phyloP scores from a whole-genome alignment of 495 filamentous ascomycete species.

The Xylaria telfairii region DNA sequence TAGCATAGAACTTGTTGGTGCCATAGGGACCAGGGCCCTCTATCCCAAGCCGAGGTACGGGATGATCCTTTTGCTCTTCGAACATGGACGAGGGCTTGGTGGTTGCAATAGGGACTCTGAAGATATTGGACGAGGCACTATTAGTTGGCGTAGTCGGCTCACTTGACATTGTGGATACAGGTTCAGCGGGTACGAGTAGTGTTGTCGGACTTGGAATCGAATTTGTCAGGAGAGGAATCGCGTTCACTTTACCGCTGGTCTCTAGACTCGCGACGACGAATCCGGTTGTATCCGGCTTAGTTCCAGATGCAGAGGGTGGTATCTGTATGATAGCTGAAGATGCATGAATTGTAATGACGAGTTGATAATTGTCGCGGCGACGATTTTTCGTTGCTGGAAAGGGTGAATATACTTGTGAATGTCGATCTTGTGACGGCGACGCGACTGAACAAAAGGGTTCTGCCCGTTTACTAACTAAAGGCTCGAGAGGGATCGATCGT shows the following conservation, averaged over 20 bases:
- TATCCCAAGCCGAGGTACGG: slow-evolving; percentile 48
- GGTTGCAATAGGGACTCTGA: slow-evolving; percentile 64
- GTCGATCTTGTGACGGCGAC: not conserved
- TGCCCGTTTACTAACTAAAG: not conserved
- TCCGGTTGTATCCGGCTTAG: slow-evolving; percentile 44
- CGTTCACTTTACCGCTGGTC: slow-evolving; percentile 11
- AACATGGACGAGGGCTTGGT: slow-evolving; percentile 63
- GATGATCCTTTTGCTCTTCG: slow-evolving; percentile 51
- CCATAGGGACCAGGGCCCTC: slow-evolving; percentile 60
- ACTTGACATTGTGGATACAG: slow-evolving; percentile 7
- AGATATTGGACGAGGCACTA: slow-evolving; percentile 47
- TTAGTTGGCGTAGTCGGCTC: slow-evolving; percentile 29
- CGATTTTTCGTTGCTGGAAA: slow-evolving; percentile 9
- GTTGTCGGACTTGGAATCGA: slow-evolving; percentile 20
- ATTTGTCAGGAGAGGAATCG: slow-evolving; percentile 21
- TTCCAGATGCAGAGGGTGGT: slow-evolving; percentile 19
- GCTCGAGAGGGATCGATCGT: slow-evolving; percentile 25
- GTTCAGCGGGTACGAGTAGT: not conserved
- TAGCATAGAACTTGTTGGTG: slow-evolving; percentile 94
- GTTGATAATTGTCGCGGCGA: slow-evolving; percentile 30
- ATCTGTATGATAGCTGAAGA: slow-evolving; percentile 24
- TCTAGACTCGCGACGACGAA: slow-evolving; percentile 21
- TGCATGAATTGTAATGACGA: slow-evolving; percentile 19
- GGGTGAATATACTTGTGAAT: slow-evolving; percentile 23
- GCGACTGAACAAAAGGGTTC: not conserved